These are phyloP conservation scores for Blastomyces parvus DNA, from an alignment of 2,329 filamentous ascomycete genomes.

Conservation along the genomic window DNA sequence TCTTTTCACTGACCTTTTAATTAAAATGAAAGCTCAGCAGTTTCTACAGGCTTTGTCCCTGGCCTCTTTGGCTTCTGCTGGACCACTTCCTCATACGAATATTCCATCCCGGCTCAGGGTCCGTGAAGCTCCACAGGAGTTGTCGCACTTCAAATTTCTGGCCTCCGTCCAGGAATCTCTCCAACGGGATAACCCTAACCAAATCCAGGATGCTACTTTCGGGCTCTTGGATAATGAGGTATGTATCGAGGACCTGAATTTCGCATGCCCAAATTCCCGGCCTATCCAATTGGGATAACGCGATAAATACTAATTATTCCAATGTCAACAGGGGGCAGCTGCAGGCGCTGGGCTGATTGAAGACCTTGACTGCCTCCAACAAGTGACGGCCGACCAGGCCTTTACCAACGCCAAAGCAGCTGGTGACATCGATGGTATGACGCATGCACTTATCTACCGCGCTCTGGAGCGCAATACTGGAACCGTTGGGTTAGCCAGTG, in stretches of 20 bases:
- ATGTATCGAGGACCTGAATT: neutral
- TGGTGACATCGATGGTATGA: conserved; percentile 46
- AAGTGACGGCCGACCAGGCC: conserved; percentile 49
- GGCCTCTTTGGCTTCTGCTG: neutral
- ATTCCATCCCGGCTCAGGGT: neutral
- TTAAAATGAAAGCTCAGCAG: conserved; percentile 6
- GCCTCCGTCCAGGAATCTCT: conserved; percentile 38
- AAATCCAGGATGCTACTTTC: conserved; percentile 43
- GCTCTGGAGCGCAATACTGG: conserved; percentile 53
- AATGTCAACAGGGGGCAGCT: conserved; percentile 32
- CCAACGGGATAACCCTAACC: conserved; percentile 39
- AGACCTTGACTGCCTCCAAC: conserved; percentile 51
- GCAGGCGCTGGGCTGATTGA: conserved; percentile 41
- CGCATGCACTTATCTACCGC: conserved; percentile 45
- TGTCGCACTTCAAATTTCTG: conserved; percentile 46
- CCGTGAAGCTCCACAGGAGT: conserved; percentile 50
- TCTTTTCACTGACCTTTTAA: neutral
- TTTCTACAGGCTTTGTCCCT: conserved; percentile 4
- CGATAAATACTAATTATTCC: neutral
- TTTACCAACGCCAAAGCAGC: conserved; percentile 51
- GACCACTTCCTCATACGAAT: neutral
- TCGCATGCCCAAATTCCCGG: neutral
- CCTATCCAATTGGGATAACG: no score
- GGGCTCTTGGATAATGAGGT: conserved; percentile 44
- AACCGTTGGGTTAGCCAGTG: conserved; percentile 48